Evolutionary conservation across 148 eudicot genomes (phyloP), one percentile per base, ranked within the genome.

Genomic region (Rhododendron griersonianum): DNA sequence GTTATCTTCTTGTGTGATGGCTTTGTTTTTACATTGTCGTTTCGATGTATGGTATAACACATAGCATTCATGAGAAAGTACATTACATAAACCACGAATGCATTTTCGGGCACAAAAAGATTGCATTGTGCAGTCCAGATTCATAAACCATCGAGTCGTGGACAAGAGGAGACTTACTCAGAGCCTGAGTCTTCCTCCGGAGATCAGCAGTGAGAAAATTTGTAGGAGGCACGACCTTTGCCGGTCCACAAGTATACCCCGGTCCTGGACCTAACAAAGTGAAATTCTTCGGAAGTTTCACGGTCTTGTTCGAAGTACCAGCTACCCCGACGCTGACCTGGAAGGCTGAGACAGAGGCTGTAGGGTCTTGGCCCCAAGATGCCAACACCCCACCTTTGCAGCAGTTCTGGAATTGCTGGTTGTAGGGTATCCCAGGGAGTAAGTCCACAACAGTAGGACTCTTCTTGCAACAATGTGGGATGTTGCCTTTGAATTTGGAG

Each of bases 181-280:
- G 86, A 14, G 97, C 94, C 75, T 95, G 98, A 86, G 98, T 95
- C 89, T 91, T 95, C 71, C 98, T 91, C 21, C 95, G 94, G 2
- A 84, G 90, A 86, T 95, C 96, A 19, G 89, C 39, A 0, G 92
- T 91, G 35, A 91, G 89, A 80, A 94, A 96, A 69, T 61, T 80
- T 45, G 98, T 96, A 25, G 98, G 81, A 45, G 97, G 95, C 21
- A 95, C 99, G 84, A 95, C 71, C 91, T 94, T 96, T 61, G 99
- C 97, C n/a, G 96, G 98, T 81, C 99, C 97, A 88, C 99, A 96
- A 81, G 99, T 95, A 84, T 96, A 96, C 0, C 99, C 98, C 1
- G 91, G 97, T 78, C 98, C 98, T 7, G 99, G 97, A 35, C 99
- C 99, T 39, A 95, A 83, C 73, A 96, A 85, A 30, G 99, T 96